phyloP scores from a whole-genome alignment of 768 basidiomycete species.

The Trametes gibbosa region DNA sequence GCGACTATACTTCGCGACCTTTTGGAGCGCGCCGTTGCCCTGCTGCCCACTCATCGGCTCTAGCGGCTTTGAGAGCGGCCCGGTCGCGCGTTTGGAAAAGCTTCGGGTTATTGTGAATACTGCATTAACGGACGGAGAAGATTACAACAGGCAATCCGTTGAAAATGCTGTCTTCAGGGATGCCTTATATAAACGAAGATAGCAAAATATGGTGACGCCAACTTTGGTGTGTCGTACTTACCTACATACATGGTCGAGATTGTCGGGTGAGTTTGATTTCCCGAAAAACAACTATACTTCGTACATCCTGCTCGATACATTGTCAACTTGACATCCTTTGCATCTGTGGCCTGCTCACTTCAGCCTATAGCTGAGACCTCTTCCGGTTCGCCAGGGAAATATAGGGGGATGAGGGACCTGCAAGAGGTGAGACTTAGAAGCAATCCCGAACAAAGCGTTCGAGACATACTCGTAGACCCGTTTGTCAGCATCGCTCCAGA shows the following conservation, averaged over 20 bases:
- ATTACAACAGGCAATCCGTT: no score
- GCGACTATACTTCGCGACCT: background rate
- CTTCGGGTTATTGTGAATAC: background rate
- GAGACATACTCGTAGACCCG: slow-evolving; percentile 60
- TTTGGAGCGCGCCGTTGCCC: background rate
- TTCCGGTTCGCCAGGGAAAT: slow-evolving; percentile 47
- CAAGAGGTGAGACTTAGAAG: background rate
- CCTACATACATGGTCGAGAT: no score
- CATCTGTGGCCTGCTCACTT: background rate
- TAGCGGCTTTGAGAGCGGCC: background rate
- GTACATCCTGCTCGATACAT: no score
- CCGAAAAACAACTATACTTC: no score
- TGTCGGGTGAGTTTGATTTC: no score
- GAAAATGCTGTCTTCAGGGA: no score
- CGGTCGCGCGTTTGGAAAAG: slow-evolving; percentile 1
- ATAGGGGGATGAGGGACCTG: slow-evolving; percentile 55
- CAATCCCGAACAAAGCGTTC: background rate
- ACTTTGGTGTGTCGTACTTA: no score
- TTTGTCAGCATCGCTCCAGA: slow-evolving; percentile 65
- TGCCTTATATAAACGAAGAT: no score
- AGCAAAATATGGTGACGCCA: no score
- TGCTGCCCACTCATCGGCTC: background rate
- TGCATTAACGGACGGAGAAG: background rate
- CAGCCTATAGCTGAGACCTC: background rate
- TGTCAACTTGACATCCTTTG: background rate